phyloP scores from a whole-genome alignment of 2,329 filamentous ascomycete genomes.

The Aspergillus fructus region DNA sequence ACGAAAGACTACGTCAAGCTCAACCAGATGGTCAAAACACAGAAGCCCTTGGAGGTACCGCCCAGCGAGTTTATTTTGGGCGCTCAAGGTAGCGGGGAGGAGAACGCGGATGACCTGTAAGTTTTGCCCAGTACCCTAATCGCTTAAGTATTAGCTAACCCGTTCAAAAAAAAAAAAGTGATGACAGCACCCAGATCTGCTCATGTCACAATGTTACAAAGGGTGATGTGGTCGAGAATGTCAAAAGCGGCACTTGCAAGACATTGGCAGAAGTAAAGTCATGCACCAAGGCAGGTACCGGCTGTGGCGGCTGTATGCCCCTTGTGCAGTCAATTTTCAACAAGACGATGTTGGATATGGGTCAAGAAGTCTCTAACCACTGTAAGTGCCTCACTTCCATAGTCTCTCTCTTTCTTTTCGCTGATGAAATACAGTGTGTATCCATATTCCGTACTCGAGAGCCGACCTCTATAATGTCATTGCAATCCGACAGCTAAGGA shows the following conservation, averaged over 20 bases:
- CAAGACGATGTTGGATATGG: constrained; percentile 80
- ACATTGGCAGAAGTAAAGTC: constrained; percentile 79
- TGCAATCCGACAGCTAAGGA: constrained; percentile 74
- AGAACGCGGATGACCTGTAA: constrained; percentile 70
- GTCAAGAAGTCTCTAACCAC: constrained; percentile 82
- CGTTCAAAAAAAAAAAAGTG: constrained; percentile 31
- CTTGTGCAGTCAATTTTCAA: constrained; percentile 89
- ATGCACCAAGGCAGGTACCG: constrained; percentile 88
- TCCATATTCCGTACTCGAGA: constrained; percentile 79
- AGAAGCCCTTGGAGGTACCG: constrained; percentile 74
- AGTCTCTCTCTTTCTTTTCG: no score
- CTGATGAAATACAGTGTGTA: constrained; percentile 57
- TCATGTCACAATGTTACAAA: constrained; percentile 93
- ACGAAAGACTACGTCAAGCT: constrained; percentile 88
- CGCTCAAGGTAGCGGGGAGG: constrained; percentile 69
- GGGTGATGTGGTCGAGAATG: constrained; percentile 68
- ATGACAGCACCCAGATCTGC: constrained; percentile 85
- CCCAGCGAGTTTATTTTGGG: constrained; percentile 84
- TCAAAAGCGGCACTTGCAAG: constrained; percentile 79
- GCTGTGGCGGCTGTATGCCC: constrained; percentile 87
- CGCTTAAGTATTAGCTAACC: not conserved
- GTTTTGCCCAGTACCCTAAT: constrained; percentile 18
- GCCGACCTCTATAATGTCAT: constrained; percentile 89
- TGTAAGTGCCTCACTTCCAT: constrained; percentile 25
- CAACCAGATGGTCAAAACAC: constrained; percentile 80